phyloP scores from a whole-genome alignment of 352 stramenopile species.

The Phytophthora hybrid region DNA sequence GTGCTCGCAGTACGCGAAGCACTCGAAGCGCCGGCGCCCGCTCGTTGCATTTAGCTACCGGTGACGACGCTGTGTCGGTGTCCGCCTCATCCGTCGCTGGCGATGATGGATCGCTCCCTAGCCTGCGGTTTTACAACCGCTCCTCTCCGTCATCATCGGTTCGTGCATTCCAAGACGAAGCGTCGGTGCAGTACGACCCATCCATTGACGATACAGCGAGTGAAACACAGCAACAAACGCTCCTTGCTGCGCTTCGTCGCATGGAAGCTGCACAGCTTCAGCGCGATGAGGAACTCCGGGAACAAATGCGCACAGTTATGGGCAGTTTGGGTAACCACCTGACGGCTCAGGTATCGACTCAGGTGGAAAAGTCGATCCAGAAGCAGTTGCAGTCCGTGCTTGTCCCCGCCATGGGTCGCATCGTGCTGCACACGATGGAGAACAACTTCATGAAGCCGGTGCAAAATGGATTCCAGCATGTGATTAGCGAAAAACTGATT shows the following conservation, averaged over 20 bases:
- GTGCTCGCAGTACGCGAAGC: constrained; percentile 47
- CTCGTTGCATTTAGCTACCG: constrained; percentile 43
- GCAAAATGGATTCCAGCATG: constrained; percentile 79
- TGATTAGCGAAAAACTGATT: constrained; percentile 77
- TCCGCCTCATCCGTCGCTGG: constrained; percentile 55
- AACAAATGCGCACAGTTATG: constrained; percentile 75
- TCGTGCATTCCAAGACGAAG: constrained; percentile 81
- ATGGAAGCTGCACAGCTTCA: constrained; percentile 77
- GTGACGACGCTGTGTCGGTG: constrained; percentile 50
- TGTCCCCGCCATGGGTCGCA: constrained; percentile 86
- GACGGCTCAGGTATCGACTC: constrained; percentile 61
- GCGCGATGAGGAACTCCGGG: constrained; percentile 74
- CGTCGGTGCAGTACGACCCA: constrained; percentile 70
- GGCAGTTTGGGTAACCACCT: constrained; percentile 65
- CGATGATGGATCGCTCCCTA: constrained; percentile 60
- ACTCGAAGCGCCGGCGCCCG: constrained; percentile 38
- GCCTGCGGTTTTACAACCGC: constrained; percentile 69
- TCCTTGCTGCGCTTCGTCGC: constrained; percentile 68
- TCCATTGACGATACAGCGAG: constrained; percentile 75
- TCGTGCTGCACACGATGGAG: constrained; percentile 90
- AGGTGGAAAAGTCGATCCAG: constrained; percentile 86
- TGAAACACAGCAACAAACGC: constrained; percentile 61
- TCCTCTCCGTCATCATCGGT: constrained; percentile 86
- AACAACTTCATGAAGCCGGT: constrained; percentile 91
- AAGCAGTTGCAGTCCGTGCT: constrained; percentile 86